These are phyloP conservation scores for Paraleonurus japonicus DNA, from an alignment of 257 asterid species.

Conservation along the genomic window DNA sequence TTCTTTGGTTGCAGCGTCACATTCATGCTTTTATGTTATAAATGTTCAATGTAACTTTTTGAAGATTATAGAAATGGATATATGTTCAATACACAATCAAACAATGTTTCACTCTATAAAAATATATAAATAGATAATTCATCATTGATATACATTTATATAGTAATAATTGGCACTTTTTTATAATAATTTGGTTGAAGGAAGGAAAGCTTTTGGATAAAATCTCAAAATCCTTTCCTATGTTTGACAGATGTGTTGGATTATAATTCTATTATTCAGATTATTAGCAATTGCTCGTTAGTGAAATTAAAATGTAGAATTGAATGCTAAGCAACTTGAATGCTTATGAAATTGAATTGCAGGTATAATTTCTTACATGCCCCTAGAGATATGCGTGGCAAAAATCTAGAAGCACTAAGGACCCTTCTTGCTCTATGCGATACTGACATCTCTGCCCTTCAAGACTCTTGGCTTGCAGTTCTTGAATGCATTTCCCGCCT, in stretches of 20 bases:
- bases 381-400: conserved; percentile 93
- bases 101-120: neutral
- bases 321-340: too few relatives aligned
- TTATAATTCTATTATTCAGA: too few relatives aligned
- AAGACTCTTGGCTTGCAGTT: conserved; percentile 89
- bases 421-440: conserved; percentile 75
- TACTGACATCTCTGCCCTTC: conserved; percentile 74
- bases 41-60: neutral
- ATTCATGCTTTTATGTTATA: neutral
- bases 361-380: conserved; percentile 92
- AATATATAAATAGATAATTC: neutral
- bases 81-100: neutral
- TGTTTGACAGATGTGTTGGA: too few relatives aligned
- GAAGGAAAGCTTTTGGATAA: neutral
- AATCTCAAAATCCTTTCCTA: neutral
- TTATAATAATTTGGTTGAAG: neutral
- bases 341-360: conserved; percentile 37
- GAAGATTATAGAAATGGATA: neutral
- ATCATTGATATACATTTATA: neutral
- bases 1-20: neutral
- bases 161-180: neutral
- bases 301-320: too few relatives aligned
- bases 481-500: conserved; percentile 96
- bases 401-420: conserved; percentile 92
- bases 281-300: too few relatives aligned